Evolutionary conservation across 257 asterid genomes (phyloP).

Genomic region (Misopates orontium): DNA sequence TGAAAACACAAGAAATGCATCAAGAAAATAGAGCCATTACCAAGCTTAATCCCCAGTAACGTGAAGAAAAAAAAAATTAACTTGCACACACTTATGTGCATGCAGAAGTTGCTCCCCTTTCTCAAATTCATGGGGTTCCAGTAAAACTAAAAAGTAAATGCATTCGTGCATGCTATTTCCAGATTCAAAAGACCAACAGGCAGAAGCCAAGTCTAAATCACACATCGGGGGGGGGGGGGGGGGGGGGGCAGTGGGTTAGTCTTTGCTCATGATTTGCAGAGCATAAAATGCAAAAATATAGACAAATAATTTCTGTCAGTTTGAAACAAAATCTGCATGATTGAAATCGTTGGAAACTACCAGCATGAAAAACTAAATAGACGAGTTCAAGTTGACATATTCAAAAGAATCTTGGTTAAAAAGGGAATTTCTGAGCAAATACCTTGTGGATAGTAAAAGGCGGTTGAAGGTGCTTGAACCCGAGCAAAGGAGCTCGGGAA

Average conservation of each 20-base stretch:
- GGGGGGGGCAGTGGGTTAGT: neutral
- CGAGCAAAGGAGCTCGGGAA: constrained; percentile 94
- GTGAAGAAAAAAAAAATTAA: neutral
- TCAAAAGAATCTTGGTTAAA: neutral
- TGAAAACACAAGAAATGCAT: no score
- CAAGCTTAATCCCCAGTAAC: neutral
- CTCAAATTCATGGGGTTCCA: neutral
- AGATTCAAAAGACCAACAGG: neutral
- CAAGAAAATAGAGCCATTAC: neutral
- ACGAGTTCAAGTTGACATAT: constrained; percentile 22
- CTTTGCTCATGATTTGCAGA: no score
- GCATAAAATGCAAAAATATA: neutral
- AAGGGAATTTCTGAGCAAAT: constrained; percentile 1
- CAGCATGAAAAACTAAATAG: constrained; percentile 19
- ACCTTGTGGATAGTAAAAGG: constrained; percentile 97
- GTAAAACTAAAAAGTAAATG: neutral
- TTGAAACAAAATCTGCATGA: neutral
- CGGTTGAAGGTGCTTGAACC: constrained; percentile 95
- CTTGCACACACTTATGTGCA: neutral
- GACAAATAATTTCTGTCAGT: neutral
- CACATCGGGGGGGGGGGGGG: neutral
- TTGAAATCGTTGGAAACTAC: neutral
- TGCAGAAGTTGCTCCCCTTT: neutral
- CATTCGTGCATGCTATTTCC: neutral
- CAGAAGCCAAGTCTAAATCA: neutral